phyloP scores from a whole-genome alignment of 2,329 filamentous ascomycete species.

The Xylariales sp. region DNA sequence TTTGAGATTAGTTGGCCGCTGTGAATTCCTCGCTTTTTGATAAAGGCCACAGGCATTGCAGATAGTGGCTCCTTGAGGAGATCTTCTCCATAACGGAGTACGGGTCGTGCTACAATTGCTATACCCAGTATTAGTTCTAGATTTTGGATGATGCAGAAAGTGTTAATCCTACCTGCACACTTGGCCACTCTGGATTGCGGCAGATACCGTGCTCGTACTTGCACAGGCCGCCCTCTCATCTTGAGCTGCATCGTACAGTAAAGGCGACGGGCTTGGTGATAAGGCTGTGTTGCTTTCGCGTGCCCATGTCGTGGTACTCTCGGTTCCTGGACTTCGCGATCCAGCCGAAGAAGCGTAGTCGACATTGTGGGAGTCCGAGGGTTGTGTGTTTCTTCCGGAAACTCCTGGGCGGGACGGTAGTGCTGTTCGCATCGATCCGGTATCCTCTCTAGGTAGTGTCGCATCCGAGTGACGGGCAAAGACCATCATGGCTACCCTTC shows the following conservation, averaged over 20 bases:
- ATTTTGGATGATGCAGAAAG: neutral
- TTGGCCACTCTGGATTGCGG: slow-evolving; percentile 22
- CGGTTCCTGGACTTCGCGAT: slow-evolving; percentile 11
- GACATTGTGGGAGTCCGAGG: slow-evolving; percentile 3
- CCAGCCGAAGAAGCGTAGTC: slow-evolving; percentile 11
- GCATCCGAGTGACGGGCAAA: slow-evolving; percentile 3
- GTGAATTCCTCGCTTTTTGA: slow-evolving; percentile 85
- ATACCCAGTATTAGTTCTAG: slow-evolving; percentile 18
- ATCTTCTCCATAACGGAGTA: slow-evolving; percentile 91
- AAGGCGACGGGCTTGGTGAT: slow-evolving; percentile 11
- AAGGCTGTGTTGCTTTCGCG: slow-evolving; percentile 8
- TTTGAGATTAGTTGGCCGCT: slow-evolving; percentile 85
- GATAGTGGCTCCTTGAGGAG: slow-evolving; percentile 87
- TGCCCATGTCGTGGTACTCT: slow-evolving; percentile 9
- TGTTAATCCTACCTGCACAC: slow-evolving; percentile 27
- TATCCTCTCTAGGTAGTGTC: slow-evolving; percentile 4
- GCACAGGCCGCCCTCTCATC: slow-evolving; percentile 3
- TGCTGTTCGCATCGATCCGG: slow-evolving; percentile 9
- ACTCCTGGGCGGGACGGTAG: slow-evolving; percentile 9
- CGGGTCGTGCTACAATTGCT: slow-evolving; percentile 95
- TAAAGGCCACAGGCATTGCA: slow-evolving; percentile 98
- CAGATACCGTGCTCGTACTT: slow-evolving; percentile 10
- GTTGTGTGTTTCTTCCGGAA: slow-evolving; percentile 4
- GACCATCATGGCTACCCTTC: slow-evolving; percentile 3
- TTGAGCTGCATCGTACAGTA: slow-evolving; percentile 5